Base-by-base conservation (phyloP, 192 early-diverging fungal species). In the Lobulomyces angularis region DNA sequence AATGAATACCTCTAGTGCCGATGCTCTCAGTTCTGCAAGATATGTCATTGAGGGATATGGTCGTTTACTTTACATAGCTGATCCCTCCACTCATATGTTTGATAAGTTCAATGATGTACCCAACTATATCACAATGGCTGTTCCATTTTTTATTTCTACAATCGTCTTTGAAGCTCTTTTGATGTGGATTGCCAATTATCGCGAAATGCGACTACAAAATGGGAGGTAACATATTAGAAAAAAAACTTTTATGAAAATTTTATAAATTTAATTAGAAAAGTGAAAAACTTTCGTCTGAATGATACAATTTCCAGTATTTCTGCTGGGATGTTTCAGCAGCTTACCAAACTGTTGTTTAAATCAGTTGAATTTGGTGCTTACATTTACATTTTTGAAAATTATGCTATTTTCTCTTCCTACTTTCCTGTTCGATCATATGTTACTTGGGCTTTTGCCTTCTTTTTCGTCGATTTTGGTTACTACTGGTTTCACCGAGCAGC, bases 401-500 rank as follows among this genome's bases (percentile, higher is more conserved):
- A 53, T 26, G 32, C 53, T 9, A 24, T 76, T 22, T 47, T 59
- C 25, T 47, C 45, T 25, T 17, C 56, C 61, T 17, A 54, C 41
- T 19, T 54, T 58, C 20, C 25, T 65, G 3, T 55, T n/a, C n/a
- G n/a, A n/a, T n/a, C n/a, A n/a, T n/a, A n/a, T n/a, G n/a, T 28
- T 8, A 58, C 62, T n/a, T 76, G 73, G 73, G 34, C 70, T 28
- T 51, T 55, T 20, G 67, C 65, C 14, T 74, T 75, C 37, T 42
- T 75, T n/a, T 50, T 43, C 8, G 60, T 61, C 11, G 71, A 71
- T 58, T 54, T 59, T n/a, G 51, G 23, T 4, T 55, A 60, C 39
- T 56, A 60, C 18, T 67, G 55, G 58, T 71, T 73, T 36, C 73
- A 76, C 30, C 52, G 73, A 16, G 62, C 56, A 5, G 73, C 70